Evolutionary conservation across 306 rosid species (phyloP).

Genomic region (Quercus ilex): DNA sequence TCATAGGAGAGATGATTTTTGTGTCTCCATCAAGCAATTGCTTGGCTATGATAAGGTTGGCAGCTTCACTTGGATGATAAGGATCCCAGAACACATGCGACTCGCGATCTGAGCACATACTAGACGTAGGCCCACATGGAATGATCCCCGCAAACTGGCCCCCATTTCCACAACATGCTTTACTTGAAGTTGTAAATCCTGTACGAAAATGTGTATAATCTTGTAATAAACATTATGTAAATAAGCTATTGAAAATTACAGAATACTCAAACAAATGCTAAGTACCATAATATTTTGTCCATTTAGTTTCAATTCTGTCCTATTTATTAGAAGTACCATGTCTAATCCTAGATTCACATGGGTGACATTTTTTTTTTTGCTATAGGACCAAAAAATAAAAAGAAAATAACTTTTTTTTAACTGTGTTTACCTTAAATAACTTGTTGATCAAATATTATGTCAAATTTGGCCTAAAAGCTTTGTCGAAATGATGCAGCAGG

Average conservation of each 20-base stretch:
- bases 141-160: constrained; percentile 93
- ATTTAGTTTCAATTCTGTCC: no score
- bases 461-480: no score
- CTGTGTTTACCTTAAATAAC: no score
- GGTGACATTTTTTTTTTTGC: no score
- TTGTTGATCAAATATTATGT: no score
- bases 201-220: neutral
- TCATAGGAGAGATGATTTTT: constrained; percentile 62
- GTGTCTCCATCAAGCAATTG: constrained; percentile 74
- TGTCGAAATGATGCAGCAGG: no score
- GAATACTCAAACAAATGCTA: neutral
- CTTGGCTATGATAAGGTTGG: constrained; percentile 73
- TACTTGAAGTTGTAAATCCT: constrained; percentile 78
- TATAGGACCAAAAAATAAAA: no score
- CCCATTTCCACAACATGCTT: constrained; percentile 90
- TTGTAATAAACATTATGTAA: neutral
- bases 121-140: constrained; percentile 90
- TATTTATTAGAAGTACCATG: no score
- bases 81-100: constrained; percentile 97
- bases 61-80: constrained; percentile 92
- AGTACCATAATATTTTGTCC: no score
- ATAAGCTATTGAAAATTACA: no score
- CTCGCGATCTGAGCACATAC: constrained; percentile 60
- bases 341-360: no score
- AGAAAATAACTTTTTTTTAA: no score